Conservation (phyloP, 2,329 filamentous ascomycete genomes). For the Colletotrichum siamense region DNA sequence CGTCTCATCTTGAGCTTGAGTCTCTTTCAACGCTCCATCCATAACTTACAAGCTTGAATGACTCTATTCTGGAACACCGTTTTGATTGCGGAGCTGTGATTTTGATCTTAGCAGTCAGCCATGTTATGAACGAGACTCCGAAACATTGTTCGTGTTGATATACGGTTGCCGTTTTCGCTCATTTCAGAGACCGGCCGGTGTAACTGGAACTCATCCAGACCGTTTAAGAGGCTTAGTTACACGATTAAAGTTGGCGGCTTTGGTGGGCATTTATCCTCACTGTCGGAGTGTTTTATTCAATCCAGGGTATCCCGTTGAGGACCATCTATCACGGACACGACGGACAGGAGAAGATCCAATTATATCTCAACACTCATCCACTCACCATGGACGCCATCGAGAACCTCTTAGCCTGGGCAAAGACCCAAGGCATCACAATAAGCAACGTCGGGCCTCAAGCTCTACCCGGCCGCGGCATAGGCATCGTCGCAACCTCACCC, state of each 20-base stretch:
- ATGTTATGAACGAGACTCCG: neutral
- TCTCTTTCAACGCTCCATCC: neutral
- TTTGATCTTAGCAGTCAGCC: neutral
- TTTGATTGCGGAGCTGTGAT: neutral
- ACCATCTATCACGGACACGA: neutral
- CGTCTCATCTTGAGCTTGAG: neutral
- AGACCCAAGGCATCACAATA: slow-evolving; percentile 67
- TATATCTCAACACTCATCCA: neutral
- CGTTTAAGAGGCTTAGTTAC: neutral
- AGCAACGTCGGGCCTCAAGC: slow-evolving; percentile 70
- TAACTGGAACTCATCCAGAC: neutral
- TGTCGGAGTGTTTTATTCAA: accelerated
- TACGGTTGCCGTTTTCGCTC: neutral
- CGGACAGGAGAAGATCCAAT: neutral
- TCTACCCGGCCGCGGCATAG: slow-evolving; percentile 77
- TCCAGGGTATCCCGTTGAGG: neutral
- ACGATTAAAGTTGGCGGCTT: neutral
- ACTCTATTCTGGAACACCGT: neutral
- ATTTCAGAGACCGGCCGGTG: neutral
- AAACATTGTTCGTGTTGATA: neutral
- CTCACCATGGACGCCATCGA: slow-evolving; percentile 32
- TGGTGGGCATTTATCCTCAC: neutral
- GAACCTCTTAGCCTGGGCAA: slow-evolving; percentile 72
- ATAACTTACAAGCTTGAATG: neutral
- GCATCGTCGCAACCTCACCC: slow-evolving; percentile 72